These are phyloP conservation scores for Pseudotulostoma volvatum DNA, from an alignment of 495 filamentous ascomycete species.

Conservation along the genomic window DNA sequence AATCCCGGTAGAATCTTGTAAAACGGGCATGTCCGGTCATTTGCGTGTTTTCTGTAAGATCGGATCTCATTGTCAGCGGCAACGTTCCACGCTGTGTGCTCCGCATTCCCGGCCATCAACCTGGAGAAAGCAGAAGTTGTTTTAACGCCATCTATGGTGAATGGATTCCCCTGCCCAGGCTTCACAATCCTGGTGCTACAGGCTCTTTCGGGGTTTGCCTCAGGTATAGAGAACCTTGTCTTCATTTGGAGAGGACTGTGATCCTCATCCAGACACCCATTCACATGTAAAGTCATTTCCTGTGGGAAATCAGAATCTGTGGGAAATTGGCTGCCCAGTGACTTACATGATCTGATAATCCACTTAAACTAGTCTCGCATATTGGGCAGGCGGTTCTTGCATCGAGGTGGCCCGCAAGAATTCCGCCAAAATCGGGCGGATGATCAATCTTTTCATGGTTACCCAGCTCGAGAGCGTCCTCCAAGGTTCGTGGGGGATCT, in stretches of 20 bases:
- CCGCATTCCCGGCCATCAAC: slow-evolving; percentile 79
- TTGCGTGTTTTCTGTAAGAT: slow-evolving; percentile 75
- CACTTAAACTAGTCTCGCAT: slow-evolving; percentile 46
- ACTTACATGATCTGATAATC: slow-evolving; percentile 40
- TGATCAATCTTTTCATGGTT: slow-evolving; percentile 11
- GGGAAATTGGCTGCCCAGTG: not conserved
- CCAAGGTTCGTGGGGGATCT: slow-evolving; percentile 20
- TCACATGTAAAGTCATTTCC: slow-evolving; percentile 59
- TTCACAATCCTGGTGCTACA: too few species aligned
- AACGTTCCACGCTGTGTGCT: slow-evolving; percentile 76
- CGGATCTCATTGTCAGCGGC: slow-evolving; percentile 66
- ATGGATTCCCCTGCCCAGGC: slow-evolving; percentile 64
- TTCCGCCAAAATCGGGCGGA: too few species aligned
- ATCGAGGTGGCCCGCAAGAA: too few species aligned
- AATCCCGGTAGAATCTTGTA: slow-evolving; percentile 95
- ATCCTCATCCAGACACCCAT: slow-evolving; percentile 79
- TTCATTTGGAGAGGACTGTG: slow-evolving; percentile 32
- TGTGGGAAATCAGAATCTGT: slow-evolving; percentile 14
- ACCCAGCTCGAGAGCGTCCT: slow-evolving; percentile 10
- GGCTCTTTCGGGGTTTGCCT: slow-evolving; percentile 42
- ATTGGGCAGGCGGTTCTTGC: slow-evolving; percentile 49
- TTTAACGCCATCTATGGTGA: slow-evolving; percentile 29
- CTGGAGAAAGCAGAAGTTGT: slow-evolving; percentile 65
- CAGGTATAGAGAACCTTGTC: slow-evolving; percentile 6
- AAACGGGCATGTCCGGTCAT: slow-evolving; percentile 84